Evolutionary conservation across 805 yeast species (phyloP), one percentile per base, ranked within the genome.

Genomic region (Pachysolen tannophilus): DNA sequence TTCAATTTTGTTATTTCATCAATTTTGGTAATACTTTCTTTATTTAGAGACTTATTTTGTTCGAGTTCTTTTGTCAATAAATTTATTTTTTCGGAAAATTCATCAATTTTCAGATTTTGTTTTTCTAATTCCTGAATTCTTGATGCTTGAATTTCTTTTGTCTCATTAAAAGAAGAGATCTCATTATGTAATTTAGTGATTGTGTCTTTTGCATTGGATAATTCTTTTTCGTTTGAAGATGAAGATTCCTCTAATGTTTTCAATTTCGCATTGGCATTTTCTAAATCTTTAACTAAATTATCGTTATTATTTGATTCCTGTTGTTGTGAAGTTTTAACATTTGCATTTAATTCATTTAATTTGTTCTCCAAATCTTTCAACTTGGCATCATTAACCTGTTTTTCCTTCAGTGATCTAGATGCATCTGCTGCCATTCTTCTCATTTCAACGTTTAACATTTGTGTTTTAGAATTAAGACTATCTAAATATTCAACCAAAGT

Each of bases 401-500:
- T n/a, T n/a, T 15, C 15, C 8, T 28, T 13, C 17, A 13, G 14
- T n/a, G 8, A 38, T 5, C 14, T 33, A 16, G 44, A 28, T 8
- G 42, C 53, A 21, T 62, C 65, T 19, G 57, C 49, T 0, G 61
- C 42, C 5, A 70, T 49, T 20, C 69, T 65, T 35, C 78, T 66
- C 48, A 88, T 58, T 50, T 90, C 97, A 2, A 65, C 69, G 44
- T 69, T 75, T 39, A 81, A 62, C 59, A 88, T 53, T 2, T 62
- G 63, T 21, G 71, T 75, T 48, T 82, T 82, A 33, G 73, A 65
- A 15, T 68, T 69, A 33, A 83, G 53, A 20, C 82, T 78, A 26
- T 67, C 63, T 33, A 90, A 65, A 54, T 78, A 88, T 27, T 80
- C 86, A 23, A 77, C 74, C 26, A 90, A 61, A 6, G 73, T 62